Evolutionary conservation across 2,329 filamentous ascomycete genomes (phyloP).

Genomic region (Colletotrichum endophyticum): DNA sequence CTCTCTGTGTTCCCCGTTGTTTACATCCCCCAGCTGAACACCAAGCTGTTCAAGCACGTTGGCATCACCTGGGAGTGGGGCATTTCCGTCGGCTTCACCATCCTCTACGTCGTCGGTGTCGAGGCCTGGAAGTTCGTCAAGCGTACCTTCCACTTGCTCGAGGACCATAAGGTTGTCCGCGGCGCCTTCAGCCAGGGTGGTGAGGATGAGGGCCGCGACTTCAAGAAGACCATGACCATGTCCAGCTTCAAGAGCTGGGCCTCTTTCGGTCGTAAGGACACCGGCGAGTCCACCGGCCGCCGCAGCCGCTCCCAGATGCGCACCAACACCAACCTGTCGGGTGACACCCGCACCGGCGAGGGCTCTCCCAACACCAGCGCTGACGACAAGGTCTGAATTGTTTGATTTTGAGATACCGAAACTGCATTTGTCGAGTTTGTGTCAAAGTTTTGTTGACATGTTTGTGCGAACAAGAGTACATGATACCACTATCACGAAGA

Average conservation of each 20-base stretch:
- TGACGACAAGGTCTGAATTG: constrained; percentile 11
- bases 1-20: constrained; percentile 70
- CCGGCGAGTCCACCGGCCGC: constrained; percentile 35
- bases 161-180: constrained; percentile 54
- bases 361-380: constrained; percentile 4
- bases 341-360: constrained; percentile 19
- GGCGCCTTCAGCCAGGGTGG: constrained; percentile 59
- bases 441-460: neutral
- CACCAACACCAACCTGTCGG: constrained; percentile 19
- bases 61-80: constrained; percentile 79
- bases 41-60: constrained; percentile 73
- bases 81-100: constrained; percentile 66
- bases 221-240: constrained; percentile 54
- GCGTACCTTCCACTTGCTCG: constrained; percentile 57
- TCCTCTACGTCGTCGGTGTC: constrained; percentile 70
- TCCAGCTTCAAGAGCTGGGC: constrained; percentile 56
- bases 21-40: constrained; percentile 77
- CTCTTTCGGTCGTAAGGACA: constrained; percentile 46
- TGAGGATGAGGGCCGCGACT: constrained; percentile 43
- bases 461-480: constrained; percentile 4
- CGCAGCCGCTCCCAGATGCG: constrained; percentile 16
- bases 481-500: constrained; percentile 18
- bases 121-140: constrained; percentile 77
- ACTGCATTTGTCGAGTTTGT: neutral
- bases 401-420: neutral